Evolutionary conservation across 2,329 filamentous ascomycete genomes (phyloP), one percentile per base, ranked within the genome.

Genomic region (Alternaria rosae): DNA sequence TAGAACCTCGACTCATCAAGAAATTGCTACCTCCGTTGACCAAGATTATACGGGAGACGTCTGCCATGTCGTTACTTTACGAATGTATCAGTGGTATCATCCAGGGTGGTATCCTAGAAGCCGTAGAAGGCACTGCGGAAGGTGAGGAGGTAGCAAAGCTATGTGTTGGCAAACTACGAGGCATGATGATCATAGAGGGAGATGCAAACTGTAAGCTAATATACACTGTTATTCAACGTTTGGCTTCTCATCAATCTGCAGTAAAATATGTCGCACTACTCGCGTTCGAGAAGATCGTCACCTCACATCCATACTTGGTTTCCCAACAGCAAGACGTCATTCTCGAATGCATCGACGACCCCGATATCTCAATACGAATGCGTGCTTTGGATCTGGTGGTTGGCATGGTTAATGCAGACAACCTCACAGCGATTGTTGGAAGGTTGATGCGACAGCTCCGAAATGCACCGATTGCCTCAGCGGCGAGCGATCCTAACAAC

Each of bases 51-150:
- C 91, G 92, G 70, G 97, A 94, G 1, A 99, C 95, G 0, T 91
- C 92, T 6, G 95, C 95, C 26, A 98, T 98, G 95, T 98, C 95
- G n/a, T 82, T 99, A 26, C 82, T 98, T 6, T 99, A 99, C 72
- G 95, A 99, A 80, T 99, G 95, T 76, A 97, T 99, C 80, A 97
- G 97, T 78, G 95, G 95, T 23, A 97, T 99, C 65, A 97, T 99
- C 61, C 94, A 97, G 77, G 95, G 95, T 26, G 95, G 95, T 0
- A 97, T 99, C 59, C 83, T 99, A 52, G 92, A 93, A 30, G 92
- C 90, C 45, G 89, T 90, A 26, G 92, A 94, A 67, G 92, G 92
- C 55, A 88, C 89, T 20, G 86, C 89, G 32, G 94, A 94, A 57
- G 91, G 92, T 41, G 94, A 98, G 69, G 94, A 97, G 78, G 93